Evolutionary conservation across 1,284 basidiomycete genomes (phyloP).

Genomic region (Dichomitus squalens): DNA sequence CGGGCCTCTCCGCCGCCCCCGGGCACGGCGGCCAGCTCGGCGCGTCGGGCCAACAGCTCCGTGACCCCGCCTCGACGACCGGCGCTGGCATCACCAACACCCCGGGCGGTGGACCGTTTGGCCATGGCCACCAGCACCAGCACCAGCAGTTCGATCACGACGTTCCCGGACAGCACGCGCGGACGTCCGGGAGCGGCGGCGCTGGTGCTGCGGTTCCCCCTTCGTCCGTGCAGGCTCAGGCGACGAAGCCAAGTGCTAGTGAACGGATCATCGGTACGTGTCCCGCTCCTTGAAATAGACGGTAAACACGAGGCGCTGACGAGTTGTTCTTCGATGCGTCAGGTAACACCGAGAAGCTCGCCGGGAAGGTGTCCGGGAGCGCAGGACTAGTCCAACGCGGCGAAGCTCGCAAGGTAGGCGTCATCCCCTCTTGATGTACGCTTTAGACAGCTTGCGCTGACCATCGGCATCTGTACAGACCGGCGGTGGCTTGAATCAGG

Average conservation of each 20-base stretch:
- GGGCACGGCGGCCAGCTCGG: slow-evolving; percentile 7
- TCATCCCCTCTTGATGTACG: neutral
- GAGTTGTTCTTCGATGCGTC: neutral
- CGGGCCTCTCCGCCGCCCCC: neutral
- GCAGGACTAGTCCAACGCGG: slow-evolving; percentile 16
- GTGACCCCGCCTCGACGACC: neutral
- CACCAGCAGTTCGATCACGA: no score
- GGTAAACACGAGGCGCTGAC: neutral
- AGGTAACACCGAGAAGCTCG: slow-evolving; percentile 31
- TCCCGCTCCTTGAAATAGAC: neutral
- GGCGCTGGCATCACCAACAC: neutral
- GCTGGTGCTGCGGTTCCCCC: neutral
- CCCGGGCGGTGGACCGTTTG: no score
- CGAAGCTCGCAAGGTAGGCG: slow-evolving; percentile 16
- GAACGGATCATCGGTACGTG: slow-evolving; percentile 12
- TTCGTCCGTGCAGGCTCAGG: neutral
- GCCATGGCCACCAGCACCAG: no score
- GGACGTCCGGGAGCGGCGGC: neutral
- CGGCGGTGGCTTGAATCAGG: neutral
- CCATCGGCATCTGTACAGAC: neutral
- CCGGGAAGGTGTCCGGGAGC: slow-evolving; percentile 19
- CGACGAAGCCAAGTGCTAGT: neutral
- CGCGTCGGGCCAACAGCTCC: neutral
- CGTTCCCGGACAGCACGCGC: neutral
- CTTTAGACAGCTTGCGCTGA: neutral